phyloP scores from a whole-genome alignment of 768 basidiomycete genomes.

The Leccinum longicurvipes region DNA sequence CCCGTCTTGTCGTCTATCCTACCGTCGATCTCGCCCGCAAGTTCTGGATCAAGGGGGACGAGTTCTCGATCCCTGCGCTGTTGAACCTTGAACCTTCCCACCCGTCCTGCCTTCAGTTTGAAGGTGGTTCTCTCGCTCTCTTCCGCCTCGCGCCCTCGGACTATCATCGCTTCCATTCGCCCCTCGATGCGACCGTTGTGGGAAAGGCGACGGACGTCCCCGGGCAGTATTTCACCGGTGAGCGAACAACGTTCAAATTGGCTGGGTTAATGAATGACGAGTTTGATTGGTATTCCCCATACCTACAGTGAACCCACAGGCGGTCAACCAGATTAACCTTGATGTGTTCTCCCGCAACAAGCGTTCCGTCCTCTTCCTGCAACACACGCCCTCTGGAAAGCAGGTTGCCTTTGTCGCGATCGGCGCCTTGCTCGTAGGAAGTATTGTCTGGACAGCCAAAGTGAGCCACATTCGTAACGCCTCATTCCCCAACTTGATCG shows the following conservation, averaged over 20 bases:
- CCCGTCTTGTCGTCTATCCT: constrained; percentile 63
- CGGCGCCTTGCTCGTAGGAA: constrained; percentile 80
- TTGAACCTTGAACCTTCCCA: constrained; percentile 45
- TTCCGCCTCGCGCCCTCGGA: constrained; percentile 78
- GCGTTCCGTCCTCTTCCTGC: constrained; percentile 53
- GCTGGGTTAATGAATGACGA: not conserved
- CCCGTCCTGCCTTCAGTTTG: constrained; percentile 40
- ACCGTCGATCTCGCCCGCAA: constrained; percentile 54
- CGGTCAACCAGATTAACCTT: constrained; percentile 62
- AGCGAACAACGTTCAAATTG: not conserved
- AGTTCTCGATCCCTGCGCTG: constrained; percentile 64
- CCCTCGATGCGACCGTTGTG: constrained; percentile 51
- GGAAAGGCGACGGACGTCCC: constrained; percentile 43
- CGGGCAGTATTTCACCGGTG: constrained; percentile 62
- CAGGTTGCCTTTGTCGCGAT: constrained; percentile 69
- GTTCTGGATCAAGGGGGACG: constrained; percentile 75
- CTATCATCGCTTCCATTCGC: constrained; percentile 79
- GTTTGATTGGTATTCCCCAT: not conserved
- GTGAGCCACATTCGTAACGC: constrained; percentile 7
- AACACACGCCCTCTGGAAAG: constrained; percentile 41
- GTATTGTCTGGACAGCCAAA: constrained; percentile 58
- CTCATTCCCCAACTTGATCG: not conserved
- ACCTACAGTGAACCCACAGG: constrained; percentile 79
- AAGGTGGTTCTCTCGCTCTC: constrained; percentile 53
- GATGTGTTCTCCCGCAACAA: constrained; percentile 66